A percentile compares a stretch with the other conserved stretches of the same genome.
These are phyloP conservation scores for Pistacia vera DNA, from an alignment of 345 rosid genomes.

Conservation along the genomic window DNA sequence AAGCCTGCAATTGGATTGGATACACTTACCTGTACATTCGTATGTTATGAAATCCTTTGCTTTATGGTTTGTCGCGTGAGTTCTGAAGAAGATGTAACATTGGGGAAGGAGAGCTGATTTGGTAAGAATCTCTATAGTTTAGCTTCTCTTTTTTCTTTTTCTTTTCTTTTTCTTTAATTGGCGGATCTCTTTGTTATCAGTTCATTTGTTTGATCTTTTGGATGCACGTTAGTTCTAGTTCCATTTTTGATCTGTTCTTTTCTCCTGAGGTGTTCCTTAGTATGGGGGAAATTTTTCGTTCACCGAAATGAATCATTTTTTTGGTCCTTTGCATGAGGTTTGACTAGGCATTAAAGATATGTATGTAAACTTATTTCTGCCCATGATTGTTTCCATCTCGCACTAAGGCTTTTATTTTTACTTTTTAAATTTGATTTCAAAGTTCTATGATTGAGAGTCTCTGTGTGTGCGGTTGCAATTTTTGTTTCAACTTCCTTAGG, in stretches of 20 bases:
- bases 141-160: background rate
- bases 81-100: no score
- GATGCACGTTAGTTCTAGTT: background rate
- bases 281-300: background rate
- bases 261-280: background rate
- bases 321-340: no score
- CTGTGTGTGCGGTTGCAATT: background rate
- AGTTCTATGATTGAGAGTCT: background rate
- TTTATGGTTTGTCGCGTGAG: no score
- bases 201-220: background rate
- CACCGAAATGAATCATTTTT: background rate
- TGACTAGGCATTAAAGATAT: background rate
- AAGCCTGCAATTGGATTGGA: no score
- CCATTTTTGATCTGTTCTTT: background rate
- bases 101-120: no score
- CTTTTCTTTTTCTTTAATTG: background rate
- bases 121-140: no score
- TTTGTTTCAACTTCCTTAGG: background rate
- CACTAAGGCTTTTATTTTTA: background rate
- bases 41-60: no score
- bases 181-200: slow-evolving; percentile 1
- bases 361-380: background rate
- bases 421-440: background rate
- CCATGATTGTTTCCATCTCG: background rate
- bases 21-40: no score